Base-by-base conservation (phyloP, 2,329 filamentous ascomycete species). In the Ceratocystis ficicola region DNA sequence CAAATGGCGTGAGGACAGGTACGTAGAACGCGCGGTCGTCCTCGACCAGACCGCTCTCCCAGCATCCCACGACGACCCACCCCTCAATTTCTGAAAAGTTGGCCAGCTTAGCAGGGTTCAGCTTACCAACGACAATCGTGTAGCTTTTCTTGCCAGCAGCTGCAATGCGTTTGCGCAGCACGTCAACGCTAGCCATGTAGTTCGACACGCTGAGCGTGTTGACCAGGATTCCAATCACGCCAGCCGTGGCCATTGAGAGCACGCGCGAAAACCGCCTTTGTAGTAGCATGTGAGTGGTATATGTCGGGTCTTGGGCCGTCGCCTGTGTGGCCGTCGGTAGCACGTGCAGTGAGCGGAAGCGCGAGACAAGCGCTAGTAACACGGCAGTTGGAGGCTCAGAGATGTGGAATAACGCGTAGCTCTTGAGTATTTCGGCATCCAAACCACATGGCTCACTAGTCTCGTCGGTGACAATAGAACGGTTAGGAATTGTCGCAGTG, bases 41-140 rank as follows among this genome's bases (percentile, higher is more conserved):
- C 71, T 96, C 93, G 3, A 99, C 84, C 63, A 97, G 77, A 68
- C 89, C 90, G 74, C 92, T 96, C 77, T 99, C 94, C 94, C 94
- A 99, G 76, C 94, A 99, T 1, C 94, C 93, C 8, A 99, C 89
- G 0, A 97, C 91, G 0, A 97, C 91, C 94, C 94, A 99, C 17
- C 91, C 93, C 55, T 91, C 93, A 4, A 99, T 84, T 75, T 99
- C 94, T 67, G 88, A 85, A 76, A 99, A 99, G 75, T 99, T 99
- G 62, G 94, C 94, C 25, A 99, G 81, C 75, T 99, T 99, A 46
- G 92, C 93, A 0, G 92, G 87, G 72, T 97, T 99, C 30, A 99
- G 80, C 74, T 97, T 97, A 67, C 94, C 94, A 0, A 99, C 94
- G 1, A 99, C 94, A 61, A 99, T 90, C 1, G 93, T 90, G 74